These are phyloP conservation scores for Auricularia sp. DNA, from an alignment of 768 basidiomycete genomes.

Conservation along the genomic window DNA sequence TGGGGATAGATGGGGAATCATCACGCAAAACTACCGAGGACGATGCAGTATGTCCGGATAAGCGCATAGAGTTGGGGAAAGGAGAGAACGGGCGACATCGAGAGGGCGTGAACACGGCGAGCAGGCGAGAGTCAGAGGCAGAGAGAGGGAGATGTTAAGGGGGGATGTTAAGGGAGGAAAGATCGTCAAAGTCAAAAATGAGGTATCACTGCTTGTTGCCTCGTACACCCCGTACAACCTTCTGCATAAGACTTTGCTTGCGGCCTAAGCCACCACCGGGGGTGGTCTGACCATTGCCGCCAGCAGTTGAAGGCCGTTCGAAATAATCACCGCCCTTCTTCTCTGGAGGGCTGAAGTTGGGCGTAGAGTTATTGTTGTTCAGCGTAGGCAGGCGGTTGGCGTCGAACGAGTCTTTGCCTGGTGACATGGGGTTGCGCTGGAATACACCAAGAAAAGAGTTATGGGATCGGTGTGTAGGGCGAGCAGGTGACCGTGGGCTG, in stretches of 20 bases:
- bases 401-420: conserved; percentile 2
- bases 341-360: neutral
- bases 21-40: neutral
- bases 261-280: conserved; percentile 39
- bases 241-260: conserved; percentile 73
- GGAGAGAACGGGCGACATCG: neutral
- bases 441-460: conserved; percentile 75
- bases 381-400: conserved; percentile 44
- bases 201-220: conserved; percentile 31
- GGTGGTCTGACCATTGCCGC: conserved; percentile 18
- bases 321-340: conserved; percentile 36
- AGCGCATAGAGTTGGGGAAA: neutral
- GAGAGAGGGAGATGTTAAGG: neutral
- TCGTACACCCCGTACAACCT: conserved; percentile 63
- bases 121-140: neutral
- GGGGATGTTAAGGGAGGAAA: neutral
- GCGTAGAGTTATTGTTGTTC: neutral
- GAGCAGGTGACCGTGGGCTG: conserved; percentile 16
- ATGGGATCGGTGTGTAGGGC: conserved; percentile 63
- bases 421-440: conserved; percentile 1
- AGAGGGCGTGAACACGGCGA: neutral
- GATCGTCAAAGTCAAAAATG: neutral
- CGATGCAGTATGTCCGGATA: neutral
- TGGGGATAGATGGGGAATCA: neutral
- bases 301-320: conserved; percentile 16